Conservation (phyloP, 1,284 basidiomycete genomes). For the Ganoderma lucidum region DNA sequence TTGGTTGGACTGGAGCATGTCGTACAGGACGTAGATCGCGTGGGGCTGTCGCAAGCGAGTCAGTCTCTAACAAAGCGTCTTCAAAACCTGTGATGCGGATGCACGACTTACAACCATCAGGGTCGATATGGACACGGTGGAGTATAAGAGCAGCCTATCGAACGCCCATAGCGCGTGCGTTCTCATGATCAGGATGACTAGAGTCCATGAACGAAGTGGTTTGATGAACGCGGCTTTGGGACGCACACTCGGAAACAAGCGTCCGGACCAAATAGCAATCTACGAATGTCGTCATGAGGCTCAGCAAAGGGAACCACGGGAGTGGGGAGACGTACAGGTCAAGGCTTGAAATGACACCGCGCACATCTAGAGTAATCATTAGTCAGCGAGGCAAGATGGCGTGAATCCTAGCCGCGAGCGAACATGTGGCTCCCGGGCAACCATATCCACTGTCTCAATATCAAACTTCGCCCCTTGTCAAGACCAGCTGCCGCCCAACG, state of each 20-base stretch:
- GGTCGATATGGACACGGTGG: neutral
- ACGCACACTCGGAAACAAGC: conserved; percentile 4
- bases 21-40: neutral
- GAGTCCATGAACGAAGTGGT: neutral
- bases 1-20: neutral
- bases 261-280: conserved; percentile 1
- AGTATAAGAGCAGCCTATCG: neutral
- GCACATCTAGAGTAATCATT: neutral
- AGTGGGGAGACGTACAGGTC: neutral
- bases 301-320: too few relatives aligned
- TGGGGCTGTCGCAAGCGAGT: neutral
- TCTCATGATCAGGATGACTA: conserved; percentile 7
- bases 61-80: neutral
- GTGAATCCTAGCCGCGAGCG: neutral
- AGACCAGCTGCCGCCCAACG: neutral
- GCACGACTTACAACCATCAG: conserved; percentile 1
- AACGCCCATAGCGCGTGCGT: conserved; percentile 12
- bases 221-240: neutral
- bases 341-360: neutral
- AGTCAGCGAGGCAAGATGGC: neutral
- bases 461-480: too few relatives aligned
- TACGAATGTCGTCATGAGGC: neutral
- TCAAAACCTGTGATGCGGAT: neutral
- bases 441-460: neutral
- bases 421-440: conserved; percentile 2